Evolutionary conservation across 495 filamentous ascomycete genomes (phyloP), one percentile per base, ranked within the genome.

Genomic region (Penicillium cataractarum): DNA sequence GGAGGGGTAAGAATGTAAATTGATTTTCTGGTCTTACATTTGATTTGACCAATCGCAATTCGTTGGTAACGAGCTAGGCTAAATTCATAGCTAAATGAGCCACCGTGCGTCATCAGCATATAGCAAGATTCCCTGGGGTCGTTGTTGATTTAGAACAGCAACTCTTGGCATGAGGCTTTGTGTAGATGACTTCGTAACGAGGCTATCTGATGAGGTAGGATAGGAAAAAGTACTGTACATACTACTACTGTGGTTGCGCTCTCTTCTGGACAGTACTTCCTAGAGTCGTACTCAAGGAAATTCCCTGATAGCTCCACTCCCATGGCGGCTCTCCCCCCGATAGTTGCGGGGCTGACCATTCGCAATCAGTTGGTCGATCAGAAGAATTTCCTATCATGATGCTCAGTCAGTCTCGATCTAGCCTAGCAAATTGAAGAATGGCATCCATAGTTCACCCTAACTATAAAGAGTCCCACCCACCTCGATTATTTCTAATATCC

Each of bases 341-440:
- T 64, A n/a, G 35, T 57, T 57, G 61, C 59, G 69, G 69, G 61
- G 66, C 69, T 32, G 48, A 59, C 13, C 21, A 46, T 42, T 57
- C 37, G 26, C 15, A 37, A 24, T 51, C 44, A 60, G 52, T n/a
- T 61, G 65, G 62, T 27, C 21, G 58, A 61, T 62, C 65, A 62
- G 62, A 37, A 37, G 49, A 58, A 35, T 24, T 49, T 53, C 32
- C 58, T 22, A 61, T 64, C 33, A n/a, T 15, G 1, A 26, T 37
- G 29, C 35, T 54, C 48, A 35, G 19, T 53, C 37, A 15, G 27
- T 35, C 56, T 60, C 57, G 57, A 67, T 63, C 24, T 54, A 67
- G 65, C 32, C 27, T 59, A 62, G 56, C 48, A 62, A 42, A 32
- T 5, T 31, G 33, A 44, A 10, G 40, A 21, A 44, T 17, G 46